Evolutionary conservation across 2,329 filamentous ascomycete species (phyloP).

Genomic region (Epichloe sp.): DNA sequence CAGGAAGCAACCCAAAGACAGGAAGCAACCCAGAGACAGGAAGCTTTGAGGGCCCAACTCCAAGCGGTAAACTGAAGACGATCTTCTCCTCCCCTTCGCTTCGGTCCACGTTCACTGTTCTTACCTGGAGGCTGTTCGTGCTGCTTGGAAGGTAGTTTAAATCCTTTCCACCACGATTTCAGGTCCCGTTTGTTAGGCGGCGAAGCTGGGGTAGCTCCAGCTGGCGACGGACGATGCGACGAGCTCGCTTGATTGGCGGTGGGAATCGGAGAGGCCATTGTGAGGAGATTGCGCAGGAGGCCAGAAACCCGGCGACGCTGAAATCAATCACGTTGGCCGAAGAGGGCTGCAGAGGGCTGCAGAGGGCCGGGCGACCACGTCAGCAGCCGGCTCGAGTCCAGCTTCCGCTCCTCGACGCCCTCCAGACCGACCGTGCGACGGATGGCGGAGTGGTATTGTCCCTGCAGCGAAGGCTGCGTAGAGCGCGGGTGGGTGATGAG

Average conservation of each 20-base stretch:
- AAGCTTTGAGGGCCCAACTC: background rate
- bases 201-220: conserved; percentile 38
- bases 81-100: background rate
- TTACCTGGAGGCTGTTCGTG: conserved; percentile 41
- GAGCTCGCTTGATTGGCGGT: conserved; percentile 20
- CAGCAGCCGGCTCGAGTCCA: background rate
- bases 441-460: background rate
- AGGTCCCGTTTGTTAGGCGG: conserved; percentile 78
- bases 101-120: background rate
- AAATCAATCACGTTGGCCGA: background rate
- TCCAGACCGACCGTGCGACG: background rate
- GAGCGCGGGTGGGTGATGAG: background rate
- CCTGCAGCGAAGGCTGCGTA: background rate
- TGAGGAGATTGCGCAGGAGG: conserved; percentile 3
- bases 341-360: background rate
- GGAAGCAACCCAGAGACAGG: background rate
- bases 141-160: conserved; percentile 56
- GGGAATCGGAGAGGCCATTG: conserved; percentile 24
- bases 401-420: conserved; percentile 2
- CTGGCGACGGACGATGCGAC: conserved; percentile 13
- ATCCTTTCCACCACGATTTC: conserved; percentile 94
- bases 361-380: background rate
- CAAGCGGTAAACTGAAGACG: no score
- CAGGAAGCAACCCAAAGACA: no score
- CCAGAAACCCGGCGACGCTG: background rate